Evolutionary conservation across 140 eudicot genomes (phyloP).

Genomic region (Cichorium intybus): DNA sequence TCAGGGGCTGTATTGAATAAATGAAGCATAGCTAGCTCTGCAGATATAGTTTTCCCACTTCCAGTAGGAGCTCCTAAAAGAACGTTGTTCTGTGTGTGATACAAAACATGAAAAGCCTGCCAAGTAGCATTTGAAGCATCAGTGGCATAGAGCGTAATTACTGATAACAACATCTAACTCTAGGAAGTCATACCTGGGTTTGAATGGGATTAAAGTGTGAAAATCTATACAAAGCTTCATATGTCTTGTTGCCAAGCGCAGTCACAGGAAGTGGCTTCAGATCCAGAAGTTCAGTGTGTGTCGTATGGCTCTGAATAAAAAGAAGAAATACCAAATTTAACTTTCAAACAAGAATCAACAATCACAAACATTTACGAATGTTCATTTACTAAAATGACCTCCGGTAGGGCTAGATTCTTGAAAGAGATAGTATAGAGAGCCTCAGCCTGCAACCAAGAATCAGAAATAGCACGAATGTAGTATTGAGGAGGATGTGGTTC

Average conservation of each 20-base stretch:
- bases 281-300: conserved; percentile 96
- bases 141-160: conserved; percentile 8
- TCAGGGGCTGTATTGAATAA: conserved; percentile 89
- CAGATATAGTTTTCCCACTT: conserved; percentile 99
- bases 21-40: conserved; percentile 98
- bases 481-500: conserved; percentile 99
- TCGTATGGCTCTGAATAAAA: conserved; percentile 72
- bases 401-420: conserved; percentile 88
- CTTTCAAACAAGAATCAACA: background rate
- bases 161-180: background rate
- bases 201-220: conserved; percentile 98
- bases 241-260: conserved; percentile 81
- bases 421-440: conserved; percentile 85
- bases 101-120: conserved; percentile 93
- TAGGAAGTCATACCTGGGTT: conserved; percentile 65
- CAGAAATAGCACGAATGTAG: conserved; percentile 93
- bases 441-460: conserved; percentile 93
- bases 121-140: conserved; percentile 15
- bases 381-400: conserved; percentile 43
- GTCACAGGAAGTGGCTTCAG: conserved; percentile 96
- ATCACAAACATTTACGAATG: background rate
- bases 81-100: conserved; percentile 86
- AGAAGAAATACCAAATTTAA: conserved; percentile 14
- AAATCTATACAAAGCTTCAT: conserved; percentile 78
- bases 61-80: conserved; percentile 98